Base-by-base conservation (phyloP, 192 early-diverging fungal species). In the Physocladia obscura region DNA sequence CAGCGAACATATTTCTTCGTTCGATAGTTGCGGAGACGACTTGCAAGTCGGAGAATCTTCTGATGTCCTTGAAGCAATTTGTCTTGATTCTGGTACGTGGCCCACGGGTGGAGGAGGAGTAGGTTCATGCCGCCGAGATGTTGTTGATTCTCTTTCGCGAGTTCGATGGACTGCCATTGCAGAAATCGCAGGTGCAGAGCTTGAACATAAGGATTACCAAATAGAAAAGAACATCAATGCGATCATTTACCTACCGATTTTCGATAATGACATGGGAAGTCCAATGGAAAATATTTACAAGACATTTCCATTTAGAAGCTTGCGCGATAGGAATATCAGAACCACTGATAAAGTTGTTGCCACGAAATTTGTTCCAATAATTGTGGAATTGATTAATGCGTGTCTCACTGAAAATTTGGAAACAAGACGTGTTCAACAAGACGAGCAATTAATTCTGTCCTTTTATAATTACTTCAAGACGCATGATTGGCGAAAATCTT, bases 71-170 rank as follows among this genome's bases (percentile, higher is more conserved):
- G 27, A 73, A 1, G 77, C 74, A 24, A 76, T 82, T 32, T 76
- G 74, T 48, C 36, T 79, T 3, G 79, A 80, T 58, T 72, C 67
- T 52, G 79, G 79, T 24, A 80, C 79, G 1, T 80, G 78, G 78
- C 79, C 79, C 17, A 81, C 79, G 29, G 79, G 79, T 26, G 79
- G 79, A 26, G 79, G 79, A 38, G 79, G 79, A 34, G 79, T 81
- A 17, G 79, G 79, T n/a, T 73, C 69, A 30, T 81, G 79, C 59
- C 58, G 79, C 24, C 61, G 79, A 21, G 79, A 81, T 74, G 38
- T 81, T 31, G 76, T 81, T 59, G 74, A 79, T 39, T 63, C 64
- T 21, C 49, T 81, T 2, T 30, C 67, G n/a, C 29, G 71, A n/a
- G 63, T 81, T 35, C 79, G 79, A 32, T 81, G 79, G 79, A 77